Conservation (phyloP, 1,284 basidiomycete genomes). For the Tylopilus sp. region DNA sequence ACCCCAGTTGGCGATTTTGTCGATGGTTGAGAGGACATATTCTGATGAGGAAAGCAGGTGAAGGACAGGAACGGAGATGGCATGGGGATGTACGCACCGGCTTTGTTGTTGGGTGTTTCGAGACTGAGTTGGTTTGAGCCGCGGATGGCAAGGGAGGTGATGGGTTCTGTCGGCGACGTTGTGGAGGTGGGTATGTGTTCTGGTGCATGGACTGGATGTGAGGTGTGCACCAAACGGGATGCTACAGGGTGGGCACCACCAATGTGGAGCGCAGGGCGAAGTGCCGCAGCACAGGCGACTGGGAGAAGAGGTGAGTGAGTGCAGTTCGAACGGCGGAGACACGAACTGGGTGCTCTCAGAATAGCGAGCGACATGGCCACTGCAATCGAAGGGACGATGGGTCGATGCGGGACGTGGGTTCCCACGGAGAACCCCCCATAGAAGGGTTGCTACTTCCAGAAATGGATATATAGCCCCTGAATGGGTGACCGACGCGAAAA, state of each 20-base stretch:
- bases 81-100: conserved; percentile 52
- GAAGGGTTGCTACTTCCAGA: conserved; percentile 10
- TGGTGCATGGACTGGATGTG: conserved; percentile 39
- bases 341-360: conserved; percentile 45
- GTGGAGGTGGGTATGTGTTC: conserved; percentile 42
- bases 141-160: conserved; percentile 64
- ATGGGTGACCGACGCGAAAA: background rate
- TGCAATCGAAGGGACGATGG: background rate
- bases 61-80: conserved; percentile 1
- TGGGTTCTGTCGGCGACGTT: conserved; percentile 48
- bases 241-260: conserved; percentile 41
- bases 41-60: conserved; percentile 47
- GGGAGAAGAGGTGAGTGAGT: background rate
- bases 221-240: conserved; percentile 53
- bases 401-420: too few species aligned
- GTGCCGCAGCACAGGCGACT: conserved; percentile 39
- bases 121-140: conserved; percentile 82
- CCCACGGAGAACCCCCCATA: conserved; percentile 16
- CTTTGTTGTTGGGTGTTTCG: conserved; percentile 85
- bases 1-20: conserved; percentile 98
- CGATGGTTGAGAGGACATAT: conserved; percentile 92
- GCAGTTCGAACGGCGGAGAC: background rate
- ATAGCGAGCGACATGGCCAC: conserved; percentile 46
- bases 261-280: conserved; percentile 44
- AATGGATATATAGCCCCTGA: conserved; percentile 12